Evolutionary conservation across 257 asterid species (phyloP).

Genomic region (Primulina tabacum): DNA sequence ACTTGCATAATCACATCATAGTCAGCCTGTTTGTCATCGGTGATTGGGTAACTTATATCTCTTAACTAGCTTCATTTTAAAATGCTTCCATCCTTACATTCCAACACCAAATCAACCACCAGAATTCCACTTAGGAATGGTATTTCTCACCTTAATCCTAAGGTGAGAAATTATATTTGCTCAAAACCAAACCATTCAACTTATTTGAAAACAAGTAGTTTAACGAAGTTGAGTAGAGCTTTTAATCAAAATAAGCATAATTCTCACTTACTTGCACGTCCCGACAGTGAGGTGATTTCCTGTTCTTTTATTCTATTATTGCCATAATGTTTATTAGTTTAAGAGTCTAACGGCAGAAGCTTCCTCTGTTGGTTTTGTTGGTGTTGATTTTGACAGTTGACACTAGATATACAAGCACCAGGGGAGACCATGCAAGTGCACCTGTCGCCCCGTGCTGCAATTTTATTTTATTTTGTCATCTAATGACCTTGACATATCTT

Average conservation of each 20-base stretch:
- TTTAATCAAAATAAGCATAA: neutral
- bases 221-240: neutral
- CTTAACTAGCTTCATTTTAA: conserved; percentile 16
- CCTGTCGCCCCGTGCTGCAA: neutral
- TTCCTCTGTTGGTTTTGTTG: neutral
- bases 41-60: conserved; percentile 68
- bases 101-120: neutral
- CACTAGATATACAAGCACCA: neutral
- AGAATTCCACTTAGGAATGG: neutral
- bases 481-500: neutral
- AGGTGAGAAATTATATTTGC: too few relatives aligned
- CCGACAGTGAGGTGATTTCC: neutral
- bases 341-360: neutral
- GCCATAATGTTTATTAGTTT: neutral
- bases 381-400: neutral
- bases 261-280: neutral
- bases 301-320: neutral
- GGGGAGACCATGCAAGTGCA: neutral
- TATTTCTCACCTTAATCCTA: too few relatives aligned
- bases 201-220: neutral
- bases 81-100: conserved; percentile 5
- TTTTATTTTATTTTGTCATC: too few relatives aligned
- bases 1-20: conserved; percentile 58
- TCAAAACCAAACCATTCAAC: neutral
- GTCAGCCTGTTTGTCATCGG: conserved; percentile 81